Conservation (phyloP, 2,329 filamentous ascomycete species). For the Xylariales sp. region DNA sequence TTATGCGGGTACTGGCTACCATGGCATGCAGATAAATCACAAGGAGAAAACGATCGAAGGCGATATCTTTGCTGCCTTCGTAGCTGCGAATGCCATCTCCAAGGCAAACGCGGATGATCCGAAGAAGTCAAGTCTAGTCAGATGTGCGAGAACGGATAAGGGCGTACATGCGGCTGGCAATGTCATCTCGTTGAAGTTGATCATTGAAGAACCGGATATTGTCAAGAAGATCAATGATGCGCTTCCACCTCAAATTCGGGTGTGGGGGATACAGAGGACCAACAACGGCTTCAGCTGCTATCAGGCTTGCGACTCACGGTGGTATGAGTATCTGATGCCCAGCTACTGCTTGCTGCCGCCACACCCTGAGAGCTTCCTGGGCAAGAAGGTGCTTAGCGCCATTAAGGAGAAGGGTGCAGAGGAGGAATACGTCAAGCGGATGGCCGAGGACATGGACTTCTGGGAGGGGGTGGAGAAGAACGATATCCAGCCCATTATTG, state of each 20-base stretch:
- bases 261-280: conserved; percentile 90
- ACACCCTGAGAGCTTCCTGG: conserved; percentile 81
- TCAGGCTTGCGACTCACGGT: conserved; percentile 87
- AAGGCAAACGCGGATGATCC: conserved; percentile 96
- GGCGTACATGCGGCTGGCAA: conserved; percentile 96
- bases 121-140: conserved; percentile 89
- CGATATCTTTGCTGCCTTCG: conserved; percentile 88
- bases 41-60: conserved; percentile 91
- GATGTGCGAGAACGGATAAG: conserved; percentile 95
- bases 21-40: conserved; percentile 87
- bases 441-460: conserved; percentile 74
- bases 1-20: conserved; percentile 94
- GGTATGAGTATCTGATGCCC: conserved; percentile 96
- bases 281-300: conserved; percentile 93
- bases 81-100: conserved; percentile 86
- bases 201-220: conserved; percentile 84
- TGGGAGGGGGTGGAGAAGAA: conserved; percentile 81
- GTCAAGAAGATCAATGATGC: conserved; percentile 87
- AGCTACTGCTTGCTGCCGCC: conserved; percentile 90
- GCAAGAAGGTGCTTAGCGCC: conserved; percentile 73
- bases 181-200: conserved; percentile 90
- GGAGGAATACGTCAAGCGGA: conserved; percentile 61
- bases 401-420: conserved; percentile 69
- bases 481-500: conserved; percentile 67
- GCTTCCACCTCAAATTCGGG: conserved; percentile 80